phyloP scores from a whole-genome alignment of 176 grass and related monocot species.

The Bonia amplexicaulis region DNA sequence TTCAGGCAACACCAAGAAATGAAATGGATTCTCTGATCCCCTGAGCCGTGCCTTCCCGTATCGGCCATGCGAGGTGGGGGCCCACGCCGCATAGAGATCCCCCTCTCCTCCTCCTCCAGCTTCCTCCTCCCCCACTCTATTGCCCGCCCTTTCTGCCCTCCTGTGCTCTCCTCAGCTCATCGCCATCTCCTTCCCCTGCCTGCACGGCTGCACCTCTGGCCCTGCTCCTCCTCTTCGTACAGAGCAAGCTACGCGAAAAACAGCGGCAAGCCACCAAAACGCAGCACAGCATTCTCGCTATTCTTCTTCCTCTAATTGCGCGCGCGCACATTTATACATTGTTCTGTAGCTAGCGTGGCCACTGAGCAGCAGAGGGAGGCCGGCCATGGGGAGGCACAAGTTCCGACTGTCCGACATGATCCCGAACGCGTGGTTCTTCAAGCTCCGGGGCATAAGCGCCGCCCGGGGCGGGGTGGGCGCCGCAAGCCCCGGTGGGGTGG shows the following conservation, averaged over 20 bases:
- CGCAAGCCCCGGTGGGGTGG: not conserved
- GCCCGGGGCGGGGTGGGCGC: not conserved
- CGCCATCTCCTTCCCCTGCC: constrained; percentile 1
- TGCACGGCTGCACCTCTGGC: not conserved
- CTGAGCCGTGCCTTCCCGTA: not conserved
- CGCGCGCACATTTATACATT: not conserved
- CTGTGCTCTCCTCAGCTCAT: constrained; percentile 1
- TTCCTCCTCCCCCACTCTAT: not conserved
- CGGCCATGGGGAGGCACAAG: constrained; percentile 72
- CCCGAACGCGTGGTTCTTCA: constrained; percentile 97
- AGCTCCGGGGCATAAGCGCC: constrained; percentile 68
- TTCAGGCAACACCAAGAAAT: not conserved
- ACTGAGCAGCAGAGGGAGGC: not conserved
- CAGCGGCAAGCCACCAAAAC: constrained; percentile 15
- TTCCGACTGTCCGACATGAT: constrained; percentile 93
- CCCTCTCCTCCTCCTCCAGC: constrained; percentile 4
- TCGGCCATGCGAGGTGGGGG: not conserved
- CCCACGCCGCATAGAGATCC: constrained; percentile 15
- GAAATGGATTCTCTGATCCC: not conserved
- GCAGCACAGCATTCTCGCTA: not conserved
- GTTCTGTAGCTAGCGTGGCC: not conserved
- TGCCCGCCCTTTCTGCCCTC: constrained; percentile 18
- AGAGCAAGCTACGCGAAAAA: not conserved
- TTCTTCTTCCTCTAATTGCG: not conserved
- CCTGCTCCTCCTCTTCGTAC: constrained; percentile 19